Base-by-base conservation (phyloP, 2,329 filamentous ascomycete genomes). In the Mycosphaerella arachidis region DNA sequence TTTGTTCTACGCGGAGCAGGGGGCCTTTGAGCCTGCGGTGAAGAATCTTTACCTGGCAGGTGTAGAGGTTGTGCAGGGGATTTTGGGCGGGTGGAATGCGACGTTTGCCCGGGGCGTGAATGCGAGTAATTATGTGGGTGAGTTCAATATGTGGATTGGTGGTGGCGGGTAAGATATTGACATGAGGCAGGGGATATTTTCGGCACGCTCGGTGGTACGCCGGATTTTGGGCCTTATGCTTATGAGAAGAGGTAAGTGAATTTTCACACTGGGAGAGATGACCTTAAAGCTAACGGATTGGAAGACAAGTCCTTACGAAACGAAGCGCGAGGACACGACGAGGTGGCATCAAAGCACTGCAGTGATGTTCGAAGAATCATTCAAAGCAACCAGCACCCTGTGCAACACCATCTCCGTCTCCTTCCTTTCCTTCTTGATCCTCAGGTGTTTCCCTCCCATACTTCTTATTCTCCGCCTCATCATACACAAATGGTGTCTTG, bases 41-140 rank as follows among this genome's bases (percentile, higher is more conserved):
- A 71, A 82, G 61, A 91, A 91, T 71, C 81, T 90, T 50, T 91
- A 84, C 73, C 74, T 79, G 5, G 87, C 86, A 0, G 88, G 88
- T 1, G 78, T 87, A 4, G 77, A 85, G 67, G 85, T 91, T 31
- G 80, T 89, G 12, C 76, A 81, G 64, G 87, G 86, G 1, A 86
- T 91, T 58, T 60, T 90, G 12, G 59, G 71, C 0, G 79, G 76
- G 4, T 91, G 88, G 88, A 75, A 86, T 45, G 71, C 71, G 13
- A 85, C 76, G 0, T 91, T 86, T 66, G 73, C 77, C 37, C 63
- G 70, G 1, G 88, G 88, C 2, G 73, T 91, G 43, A 70, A 76
- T 61, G 75, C 86, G 0, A 75, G 70, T 1, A 90, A 90, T 67
- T 91, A 91, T 67, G 75, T 90, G 31, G 57, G 20, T 60, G 37